A percentile compares a stretch with the other conserved stretches of the same genome.
Evolutionary conservation across 441 rosid species (phyloP).

Genomic region (Gossypium schwendimanii): DNA sequence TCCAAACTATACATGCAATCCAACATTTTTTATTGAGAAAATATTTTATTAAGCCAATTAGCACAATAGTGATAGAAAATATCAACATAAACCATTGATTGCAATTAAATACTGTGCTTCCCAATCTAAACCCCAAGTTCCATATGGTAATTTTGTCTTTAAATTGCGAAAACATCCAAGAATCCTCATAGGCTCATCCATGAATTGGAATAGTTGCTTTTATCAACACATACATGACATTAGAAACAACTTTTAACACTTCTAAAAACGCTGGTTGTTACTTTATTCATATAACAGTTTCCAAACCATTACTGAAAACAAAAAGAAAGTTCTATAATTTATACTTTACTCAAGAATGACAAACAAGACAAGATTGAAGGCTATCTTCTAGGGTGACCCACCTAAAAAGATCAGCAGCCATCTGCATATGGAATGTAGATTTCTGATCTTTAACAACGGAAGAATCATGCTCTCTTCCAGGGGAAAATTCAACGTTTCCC

Average conservation of each 20-base stretch:
- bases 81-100: background rate
- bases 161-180: background rate
- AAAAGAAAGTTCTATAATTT: background rate
- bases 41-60: background rate
- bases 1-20: background rate
- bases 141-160: background rate
- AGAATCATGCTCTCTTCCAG: constrained; percentile 93
- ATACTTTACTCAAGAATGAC: background rate
- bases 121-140: background rate
- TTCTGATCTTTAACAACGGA: constrained; percentile 68
- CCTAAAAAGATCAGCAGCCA: constrained; percentile 86
- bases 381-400: constrained; percentile 33
- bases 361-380: constrained; percentile 13
- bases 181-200: background rate
- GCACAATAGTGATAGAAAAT: background rate
- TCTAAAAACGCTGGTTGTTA: background rate
- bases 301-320: background rate
- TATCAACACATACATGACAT: background rate
- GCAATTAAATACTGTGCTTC: background rate
- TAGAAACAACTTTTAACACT: background rate
- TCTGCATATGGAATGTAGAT: constrained; percentile 71
- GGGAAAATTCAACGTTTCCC: constrained; percentile 85
- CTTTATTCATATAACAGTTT: background rate
- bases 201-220: background rate
- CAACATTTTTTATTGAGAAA: background rate